Conservation (phyloP, 106 monocot species). For the Dendrobium chrysotoxum region DNA sequence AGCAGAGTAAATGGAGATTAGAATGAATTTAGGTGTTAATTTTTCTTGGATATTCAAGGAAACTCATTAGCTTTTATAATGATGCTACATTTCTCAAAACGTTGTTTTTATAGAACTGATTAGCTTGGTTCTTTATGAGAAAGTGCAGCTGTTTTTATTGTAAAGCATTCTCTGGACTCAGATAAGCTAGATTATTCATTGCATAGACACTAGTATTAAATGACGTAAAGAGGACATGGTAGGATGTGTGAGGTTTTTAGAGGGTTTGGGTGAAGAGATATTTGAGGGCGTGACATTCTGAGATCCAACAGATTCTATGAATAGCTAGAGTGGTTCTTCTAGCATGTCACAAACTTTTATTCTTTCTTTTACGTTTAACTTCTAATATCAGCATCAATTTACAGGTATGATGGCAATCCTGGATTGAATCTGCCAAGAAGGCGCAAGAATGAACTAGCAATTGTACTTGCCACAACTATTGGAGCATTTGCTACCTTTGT, state of each 20-base stretch:
- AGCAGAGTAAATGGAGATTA: background rate
- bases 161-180: background rate
- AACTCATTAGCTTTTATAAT: background rate
- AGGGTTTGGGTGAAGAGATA: background rate
- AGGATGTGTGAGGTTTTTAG: background rate
- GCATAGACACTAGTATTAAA: background rate
- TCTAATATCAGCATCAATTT: slow-evolving; percentile 1
- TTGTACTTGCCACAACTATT: slow-evolving; percentile 8
- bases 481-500: slow-evolving; percentile 8
- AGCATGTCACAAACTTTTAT: background rate
- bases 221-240: background rate
- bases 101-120: background rate
- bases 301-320: background rate
- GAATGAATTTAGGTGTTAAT: background rate
- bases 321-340: background rate
- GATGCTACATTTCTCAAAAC: background rate
- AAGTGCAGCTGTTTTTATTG: background rate
- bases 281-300: background rate
- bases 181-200: background rate
- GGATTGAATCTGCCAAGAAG: slow-evolving; percentile 5
- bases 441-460: slow-evolving; percentile 1
- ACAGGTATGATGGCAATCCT: slow-evolving; percentile 28
- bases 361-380: background rate
- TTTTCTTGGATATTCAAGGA: background rate
- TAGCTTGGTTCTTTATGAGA: background rate